These are phyloP conservation scores for Cladophialophora yegresii DNA, from an alignment of 2,329 filamentous ascomycete genomes.

Conservation along the genomic window DNA sequence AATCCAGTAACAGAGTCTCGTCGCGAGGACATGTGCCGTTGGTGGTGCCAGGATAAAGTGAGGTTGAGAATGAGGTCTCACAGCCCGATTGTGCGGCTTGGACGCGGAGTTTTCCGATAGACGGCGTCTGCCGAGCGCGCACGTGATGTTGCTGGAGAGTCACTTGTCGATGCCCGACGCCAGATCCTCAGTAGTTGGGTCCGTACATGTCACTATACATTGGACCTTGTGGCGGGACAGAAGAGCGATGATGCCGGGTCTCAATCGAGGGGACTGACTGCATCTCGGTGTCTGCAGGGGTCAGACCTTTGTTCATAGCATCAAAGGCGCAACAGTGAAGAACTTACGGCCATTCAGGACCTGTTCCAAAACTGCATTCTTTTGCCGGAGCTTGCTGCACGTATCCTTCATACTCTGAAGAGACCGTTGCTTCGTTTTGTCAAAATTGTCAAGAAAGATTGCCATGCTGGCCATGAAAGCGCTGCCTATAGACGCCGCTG, in stretches of 20 bases:
- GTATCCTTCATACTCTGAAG: conserved; percentile 27
- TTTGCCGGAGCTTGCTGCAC: conserved; percentile 25
- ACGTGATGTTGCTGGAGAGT: not conserved
- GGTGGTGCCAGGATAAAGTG: conserved; percentile 10
- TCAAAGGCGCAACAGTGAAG: not conserved
- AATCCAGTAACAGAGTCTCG: conserved; percentile 1
- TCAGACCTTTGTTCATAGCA: not conserved
- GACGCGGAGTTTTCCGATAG: not conserved
- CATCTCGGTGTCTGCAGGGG: conserved; percentile 6
- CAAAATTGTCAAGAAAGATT: conserved; percentile 26
- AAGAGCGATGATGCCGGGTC: conserved; percentile 8
- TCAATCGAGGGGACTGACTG: conserved; percentile 6
- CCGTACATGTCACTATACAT: conserved; percentile 16
- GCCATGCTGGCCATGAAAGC: conserved; percentile 25
- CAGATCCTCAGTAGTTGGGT: conserved; percentile 8
- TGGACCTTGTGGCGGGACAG: conserved; percentile 13
- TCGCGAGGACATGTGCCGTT: not conserved
- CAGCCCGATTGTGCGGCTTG: conserved; percentile 5
- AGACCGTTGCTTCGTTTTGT: conserved; percentile 27
- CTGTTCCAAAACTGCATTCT: conserved; percentile 22
- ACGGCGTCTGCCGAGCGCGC: not conserved
- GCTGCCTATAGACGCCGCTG: conserved; percentile 11
- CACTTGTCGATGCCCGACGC: too few relatives aligned
- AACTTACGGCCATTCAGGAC: conserved; percentile 21
- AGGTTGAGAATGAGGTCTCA: conserved; percentile 11